Evolutionary conservation across 225 moss, liverwort and hornwort species (phyloP).

Genomic region (Straminergon stramineum): DNA sequence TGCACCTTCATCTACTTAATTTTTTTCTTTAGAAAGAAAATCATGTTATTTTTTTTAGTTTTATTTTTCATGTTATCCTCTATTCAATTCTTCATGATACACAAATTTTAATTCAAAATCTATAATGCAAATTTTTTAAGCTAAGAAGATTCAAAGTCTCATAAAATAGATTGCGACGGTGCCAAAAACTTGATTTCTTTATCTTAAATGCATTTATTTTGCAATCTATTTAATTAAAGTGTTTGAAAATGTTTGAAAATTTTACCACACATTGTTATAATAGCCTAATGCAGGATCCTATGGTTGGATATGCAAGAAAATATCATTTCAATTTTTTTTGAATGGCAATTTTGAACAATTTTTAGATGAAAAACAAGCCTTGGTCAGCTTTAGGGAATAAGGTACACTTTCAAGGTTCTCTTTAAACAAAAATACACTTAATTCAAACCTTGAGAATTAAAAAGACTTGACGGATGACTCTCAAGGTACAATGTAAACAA

Average conservation of each 20-base stretch:
- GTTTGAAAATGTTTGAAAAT: not conserved
- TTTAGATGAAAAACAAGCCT: not conserved
- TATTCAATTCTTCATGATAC: not conserved
- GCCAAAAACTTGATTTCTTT: too few relatives aligned
- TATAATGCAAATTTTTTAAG: too few relatives aligned
- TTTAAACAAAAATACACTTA: too few relatives aligned
- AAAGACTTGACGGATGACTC: not conserved
- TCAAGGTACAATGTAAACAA: not conserved
- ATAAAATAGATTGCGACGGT: not conserved
- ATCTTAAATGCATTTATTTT: not conserved
- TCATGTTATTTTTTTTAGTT: not conserved
- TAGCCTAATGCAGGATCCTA: not conserved
- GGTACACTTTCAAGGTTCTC: too few relatives aligned
- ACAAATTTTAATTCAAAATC: not conserved
- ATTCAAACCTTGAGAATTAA: not conserved
- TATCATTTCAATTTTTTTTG: too few relatives aligned
- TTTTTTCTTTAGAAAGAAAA: not conserved
- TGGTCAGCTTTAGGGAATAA: not conserved
- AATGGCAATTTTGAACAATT: not conserved
- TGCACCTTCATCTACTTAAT: rapidly evolving
- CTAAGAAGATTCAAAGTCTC: not conserved
- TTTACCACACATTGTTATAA: not conserved
- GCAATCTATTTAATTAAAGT: not conserved
- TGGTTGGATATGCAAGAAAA: not conserved
- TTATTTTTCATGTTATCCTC: not conserved